Percentiles rank a stretch among this genome's conserved stretches.
phyloP scores from a whole-genome alignment of 2,329 filamentous ascomycete species.

The Madurella mycetomatis region DNA sequence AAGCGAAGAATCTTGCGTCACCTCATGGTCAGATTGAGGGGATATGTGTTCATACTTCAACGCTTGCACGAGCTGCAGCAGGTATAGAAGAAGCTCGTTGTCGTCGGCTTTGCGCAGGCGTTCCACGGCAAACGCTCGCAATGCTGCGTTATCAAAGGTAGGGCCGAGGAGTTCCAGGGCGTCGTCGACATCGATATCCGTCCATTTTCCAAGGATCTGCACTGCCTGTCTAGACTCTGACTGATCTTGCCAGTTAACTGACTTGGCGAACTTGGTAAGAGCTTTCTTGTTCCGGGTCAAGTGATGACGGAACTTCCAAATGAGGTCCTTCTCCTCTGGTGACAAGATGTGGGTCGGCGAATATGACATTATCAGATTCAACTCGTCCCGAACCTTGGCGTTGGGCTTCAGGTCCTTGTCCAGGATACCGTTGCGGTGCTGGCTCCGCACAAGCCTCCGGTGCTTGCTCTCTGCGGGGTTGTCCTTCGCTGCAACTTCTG shows the following conservation, averaged over 20 bases:
- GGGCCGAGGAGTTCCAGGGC: conserved; percentile 90
- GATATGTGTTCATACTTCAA: conserved; percentile 86
- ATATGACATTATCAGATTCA: conserved; percentile 87
- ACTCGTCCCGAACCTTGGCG: conserved; percentile 87
- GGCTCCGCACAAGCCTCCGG: conserved; percentile 82
- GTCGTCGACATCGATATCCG: conserved; percentile 94
- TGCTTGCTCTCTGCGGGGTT: conserved; percentile 97
- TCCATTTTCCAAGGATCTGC: conserved; percentile 88
- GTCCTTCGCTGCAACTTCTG: conserved; percentile 81
- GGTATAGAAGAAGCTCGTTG: conserved; percentile 82
- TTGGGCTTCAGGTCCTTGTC: conserved; percentile 96
- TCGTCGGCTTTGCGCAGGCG: conserved; percentile 88
- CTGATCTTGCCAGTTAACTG: conserved; percentile 86
- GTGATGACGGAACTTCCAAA: conserved; percentile 98
- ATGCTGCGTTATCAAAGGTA: conserved; percentile 80
- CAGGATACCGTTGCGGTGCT: conserved; percentile 83
- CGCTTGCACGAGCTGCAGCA: conserved; percentile 91
- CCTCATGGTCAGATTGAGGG: conserved; percentile 56
- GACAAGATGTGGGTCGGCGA: conserved; percentile 85
- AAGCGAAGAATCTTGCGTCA: conserved; percentile 72
- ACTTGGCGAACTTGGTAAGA: conserved; percentile 96
- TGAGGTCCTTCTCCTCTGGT: conserved; percentile 87
- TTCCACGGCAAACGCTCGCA: conserved; percentile 90
- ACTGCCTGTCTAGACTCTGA: conserved; percentile 85
- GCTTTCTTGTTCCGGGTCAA: conserved; percentile 87